These are phyloP conservation scores for Phialophora expanda DNA, from an alignment of 2,329 filamentous ascomycete species.

Conservation along the genomic window DNA sequence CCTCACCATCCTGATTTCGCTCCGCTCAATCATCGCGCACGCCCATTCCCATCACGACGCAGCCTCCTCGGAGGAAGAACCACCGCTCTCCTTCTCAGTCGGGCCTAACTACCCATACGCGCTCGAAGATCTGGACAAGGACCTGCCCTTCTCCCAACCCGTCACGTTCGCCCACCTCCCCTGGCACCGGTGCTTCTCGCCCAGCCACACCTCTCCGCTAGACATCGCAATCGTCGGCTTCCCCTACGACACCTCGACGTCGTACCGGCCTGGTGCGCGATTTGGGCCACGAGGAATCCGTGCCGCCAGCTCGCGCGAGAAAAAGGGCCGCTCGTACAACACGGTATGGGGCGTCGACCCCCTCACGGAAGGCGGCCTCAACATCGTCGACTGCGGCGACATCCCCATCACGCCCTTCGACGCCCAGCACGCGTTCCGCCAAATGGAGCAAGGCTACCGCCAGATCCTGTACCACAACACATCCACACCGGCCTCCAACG, in stretches of 20 bases:
- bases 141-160: slow-evolving; percentile 43
- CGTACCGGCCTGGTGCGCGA: slow-evolving; percentile 44
- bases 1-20: background rate
- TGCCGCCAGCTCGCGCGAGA: slow-evolving; percentile 42
- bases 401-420: slow-evolving; percentile 88
- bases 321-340: slow-evolving; percentile 43
- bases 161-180: slow-evolving; percentile 43
- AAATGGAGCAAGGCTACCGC: slow-evolving; percentile 86
- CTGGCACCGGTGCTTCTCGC: slow-evolving; percentile 42
- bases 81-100: slow-evolving; percentile 25
- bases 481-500: slow-evolving; percentile 49
- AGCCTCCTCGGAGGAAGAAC: slow-evolving; percentile 6
- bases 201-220: slow-evolving; percentile 36
- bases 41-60: background rate
- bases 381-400: slow-evolving; percentile 80
- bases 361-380: slow-evolving; percentile 45
- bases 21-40: background rate
- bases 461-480: slow-evolving; percentile 73
- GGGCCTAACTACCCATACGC: slow-evolving; percentile 39
- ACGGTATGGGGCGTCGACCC: slow-evolving; percentile 42
- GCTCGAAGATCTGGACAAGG: slow-evolving; percentile 42
- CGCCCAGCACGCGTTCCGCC: slow-evolving; percentile 77
- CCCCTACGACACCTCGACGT: slow-evolving; percentile 45
- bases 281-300: slow-evolving; percentile 45
- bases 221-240: slow-evolving; percentile 45